phyloP scores from a whole-genome alignment of 1,284 basidiomycete genomes.

The Ceratobasidium papillatum region DNA sequence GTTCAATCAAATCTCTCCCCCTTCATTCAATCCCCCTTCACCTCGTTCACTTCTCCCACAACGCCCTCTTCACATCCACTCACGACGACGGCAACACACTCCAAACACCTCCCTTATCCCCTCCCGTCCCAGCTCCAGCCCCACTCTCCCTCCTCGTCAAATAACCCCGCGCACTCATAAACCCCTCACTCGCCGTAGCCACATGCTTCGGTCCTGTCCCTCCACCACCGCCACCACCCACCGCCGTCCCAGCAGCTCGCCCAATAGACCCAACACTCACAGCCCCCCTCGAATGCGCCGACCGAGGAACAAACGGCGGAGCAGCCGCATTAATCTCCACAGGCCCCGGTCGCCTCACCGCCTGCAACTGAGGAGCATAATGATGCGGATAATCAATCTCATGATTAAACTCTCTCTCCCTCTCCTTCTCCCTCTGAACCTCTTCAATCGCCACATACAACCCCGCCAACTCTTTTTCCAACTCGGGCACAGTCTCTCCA shows the following conservation, averaged over 20 bases:
- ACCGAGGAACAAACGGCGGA: slow-evolving; percentile 30
- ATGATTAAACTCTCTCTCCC: slow-evolving; percentile 42
- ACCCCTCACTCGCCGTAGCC: slow-evolving; percentile 36
- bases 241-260: background rate
- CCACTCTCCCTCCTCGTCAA: background rate
- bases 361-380: slow-evolving; percentile 24
- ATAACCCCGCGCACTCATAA: slow-evolving; percentile 15
- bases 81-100: slow-evolving; percentile 4
- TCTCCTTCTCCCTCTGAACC: slow-evolving; percentile 49
- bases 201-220: background rate
- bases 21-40: too few species aligned
- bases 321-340: slow-evolving; percentile 30
- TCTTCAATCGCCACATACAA: slow-evolving; percentile 62
- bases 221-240: background rate
- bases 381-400: slow-evolving; percentile 43
- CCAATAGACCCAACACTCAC: slow-evolving; percentile 13
- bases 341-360: background rate
- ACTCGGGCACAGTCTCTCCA: slow-evolving; percentile 62
- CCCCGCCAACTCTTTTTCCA: slow-evolving; percentile 63
- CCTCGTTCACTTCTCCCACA: background rate
- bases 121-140: background rate
- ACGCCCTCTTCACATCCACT: background rate
- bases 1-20: too few species aligned
- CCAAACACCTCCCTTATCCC: slow-evolving; percentile 10
- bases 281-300: slow-evolving; percentile 20